A percentile compares a stretch with the other conserved stretches of the same genome.
These are phyloP conservation scores for Sclerotinia nivalis DNA, from an alignment of 2,329 filamentous ascomycete species.

Conservation along the genomic window DNA sequence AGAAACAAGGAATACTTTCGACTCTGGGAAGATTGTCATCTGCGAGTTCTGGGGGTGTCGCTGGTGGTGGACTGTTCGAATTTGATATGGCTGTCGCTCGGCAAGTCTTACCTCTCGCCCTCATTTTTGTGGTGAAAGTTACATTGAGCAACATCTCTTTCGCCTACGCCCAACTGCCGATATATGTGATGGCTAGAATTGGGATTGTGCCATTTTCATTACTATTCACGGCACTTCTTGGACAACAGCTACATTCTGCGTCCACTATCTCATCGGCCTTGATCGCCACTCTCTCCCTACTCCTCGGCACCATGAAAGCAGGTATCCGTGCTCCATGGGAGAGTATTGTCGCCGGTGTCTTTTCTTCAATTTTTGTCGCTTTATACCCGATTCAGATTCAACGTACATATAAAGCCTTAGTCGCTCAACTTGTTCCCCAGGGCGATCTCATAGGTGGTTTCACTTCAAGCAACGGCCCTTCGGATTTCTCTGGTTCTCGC, in stretches of 20 bases:
- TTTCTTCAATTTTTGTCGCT: slow-evolving; percentile 53
- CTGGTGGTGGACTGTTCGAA: slow-evolving; percentile 55
- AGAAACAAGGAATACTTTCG: slow-evolving; percentile 37
- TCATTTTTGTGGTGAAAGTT: slow-evolving; percentile 52
- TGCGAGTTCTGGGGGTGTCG: slow-evolving; percentile 48
- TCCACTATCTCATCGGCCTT: slow-evolving; percentile 52
- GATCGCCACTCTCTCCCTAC: slow-evolving; percentile 52
- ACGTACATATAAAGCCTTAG: slow-evolving; percentile 51
- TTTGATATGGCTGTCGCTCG: slow-evolving; percentile 51
- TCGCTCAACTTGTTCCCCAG: slow-evolving; percentile 47
- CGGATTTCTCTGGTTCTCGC: slow-evolving; percentile 40
- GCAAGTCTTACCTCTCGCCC: slow-evolving; percentile 50
- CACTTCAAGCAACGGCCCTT: slow-evolving; percentile 27
- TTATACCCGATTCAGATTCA: slow-evolving; percentile 53
- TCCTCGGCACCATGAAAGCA: slow-evolving; percentile 43
- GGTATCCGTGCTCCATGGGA: slow-evolving; percentile 51
- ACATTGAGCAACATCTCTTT: slow-evolving; percentile 56
- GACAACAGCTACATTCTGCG: slow-evolving; percentile 49
- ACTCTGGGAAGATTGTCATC: slow-evolving; percentile 37
- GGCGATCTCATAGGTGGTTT: slow-evolving; percentile 47
- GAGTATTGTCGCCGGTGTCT: slow-evolving; percentile 52
- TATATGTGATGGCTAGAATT: slow-evolving; percentile 54
- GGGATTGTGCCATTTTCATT: slow-evolving; percentile 52
- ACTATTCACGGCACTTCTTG: slow-evolving; percentile 49
- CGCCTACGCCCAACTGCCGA: slow-evolving; percentile 52